Conservation (phyloP, 2,329 filamentous ascomycete species). For the Alternaria triticimaculans region DNA sequence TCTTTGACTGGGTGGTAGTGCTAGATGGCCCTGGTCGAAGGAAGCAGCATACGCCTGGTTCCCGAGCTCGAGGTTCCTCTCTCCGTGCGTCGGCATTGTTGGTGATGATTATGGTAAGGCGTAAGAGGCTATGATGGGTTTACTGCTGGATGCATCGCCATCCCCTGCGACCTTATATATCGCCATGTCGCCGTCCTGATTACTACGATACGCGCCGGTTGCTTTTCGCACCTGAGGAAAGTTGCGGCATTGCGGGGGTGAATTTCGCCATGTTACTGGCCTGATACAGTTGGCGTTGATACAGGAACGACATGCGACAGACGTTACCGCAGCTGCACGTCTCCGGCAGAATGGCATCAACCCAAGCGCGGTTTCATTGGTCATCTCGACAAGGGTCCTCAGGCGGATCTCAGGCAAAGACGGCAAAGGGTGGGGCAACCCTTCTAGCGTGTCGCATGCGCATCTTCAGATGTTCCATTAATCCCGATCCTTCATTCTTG, state of each 20-base stretch:
- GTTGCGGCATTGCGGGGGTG: not conserved
- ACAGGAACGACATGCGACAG: conserved; percentile 7
- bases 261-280: conserved; percentile 4
- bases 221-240: not conserved
- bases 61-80: conserved; percentile 62
- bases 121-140: not conserved
- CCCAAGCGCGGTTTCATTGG: not conserved
- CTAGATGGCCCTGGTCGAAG: conserved; percentile 71
- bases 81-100: conserved; percentile 55
- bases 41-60: conserved; percentile 64
- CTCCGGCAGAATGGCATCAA: not conserved
- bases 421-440: not conserved
- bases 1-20: conserved; percentile 72
- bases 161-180: conserved; percentile 2
- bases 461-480: not conserved
- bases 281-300: conserved; percentile 12
- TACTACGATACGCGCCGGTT: not conserved
- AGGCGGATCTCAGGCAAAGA: conserved; percentile 6
- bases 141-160: not conserved
- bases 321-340: conserved; percentile 1
- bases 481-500: not conserved
- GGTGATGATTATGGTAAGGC: not conserved
- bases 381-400: not conserved
- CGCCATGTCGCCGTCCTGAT: not conserved
- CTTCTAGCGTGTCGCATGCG: conserved; percentile 7